A percentile compares a stretch with the other conserved stretches of the same genome.
phyloP scores from a whole-genome alignment of 169 alveolate genomes.

The Plasmodium berghei region DNA sequence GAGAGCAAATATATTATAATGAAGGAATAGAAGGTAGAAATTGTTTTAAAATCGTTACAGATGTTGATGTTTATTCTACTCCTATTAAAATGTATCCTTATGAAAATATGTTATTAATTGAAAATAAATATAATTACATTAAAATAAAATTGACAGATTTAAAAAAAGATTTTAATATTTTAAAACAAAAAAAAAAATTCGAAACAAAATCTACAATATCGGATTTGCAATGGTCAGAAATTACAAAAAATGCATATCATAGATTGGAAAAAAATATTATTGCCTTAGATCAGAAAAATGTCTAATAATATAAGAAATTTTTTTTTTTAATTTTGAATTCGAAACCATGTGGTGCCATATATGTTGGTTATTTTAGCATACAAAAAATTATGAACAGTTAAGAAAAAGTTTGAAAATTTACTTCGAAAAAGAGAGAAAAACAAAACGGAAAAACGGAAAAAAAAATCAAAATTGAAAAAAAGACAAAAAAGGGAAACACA shows the following conservation, averaged over 20 bases:
- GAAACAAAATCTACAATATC: constrained; percentile 12
- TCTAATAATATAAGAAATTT: not conserved
- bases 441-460: too few species aligned
- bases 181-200: constrained; percentile 25
- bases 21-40: constrained; percentile 64
- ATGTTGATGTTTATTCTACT: constrained; percentile 44
- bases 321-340: too few species aligned
- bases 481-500: too few species aligned
- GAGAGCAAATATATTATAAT: constrained; percentile 55
- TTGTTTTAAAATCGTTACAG: constrained; percentile 29
- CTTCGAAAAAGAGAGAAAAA: too few species aligned
- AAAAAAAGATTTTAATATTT: constrained; percentile 49
- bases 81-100: constrained; percentile 62
- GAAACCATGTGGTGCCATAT: too few species aligned
- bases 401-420: too few species aligned
- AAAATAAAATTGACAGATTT: constrained; percentile 44
- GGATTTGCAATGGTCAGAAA: constrained; percentile 54
- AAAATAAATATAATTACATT: constrained; percentile 57
- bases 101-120: constrained; percentile 20
- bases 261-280: constrained; percentile 37
- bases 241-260: constrained; percentile 43
- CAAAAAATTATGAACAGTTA: too few species aligned
- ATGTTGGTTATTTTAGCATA: too few species aligned
- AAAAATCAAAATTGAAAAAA: too few species aligned
- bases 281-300: constrained; percentile 12